Evolutionary conservation across 2,329 filamentous ascomycete genomes (phyloP), one percentile per base, ranked within the genome.

Genomic region (Neurospora crassa): DNA sequence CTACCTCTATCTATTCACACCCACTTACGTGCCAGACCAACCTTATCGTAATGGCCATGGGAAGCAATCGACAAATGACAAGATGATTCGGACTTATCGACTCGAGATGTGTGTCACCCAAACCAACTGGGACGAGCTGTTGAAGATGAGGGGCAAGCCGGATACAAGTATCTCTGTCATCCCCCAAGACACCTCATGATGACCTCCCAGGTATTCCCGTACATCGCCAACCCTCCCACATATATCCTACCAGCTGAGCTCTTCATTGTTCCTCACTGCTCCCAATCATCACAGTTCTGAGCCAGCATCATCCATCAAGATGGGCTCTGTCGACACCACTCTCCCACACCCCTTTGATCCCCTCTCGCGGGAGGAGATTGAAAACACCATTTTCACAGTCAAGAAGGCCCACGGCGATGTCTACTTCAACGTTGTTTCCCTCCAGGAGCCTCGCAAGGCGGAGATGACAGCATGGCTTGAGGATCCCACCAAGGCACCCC

Each of bases 341-440:
- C 45, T 75, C 11, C 79, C 77, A 10, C 90, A 96, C 78, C 93
- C 93, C 6, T 87, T 96, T 74, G 93, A 96, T 77, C 93, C 93
- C 70, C 88, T 97, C 67, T 87, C 86, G 11, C 84, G 86, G 11
- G 81, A 84, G 1, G 94, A 97, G 81, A 96, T 97, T 76, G 89
- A 91, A 76, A 82, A 86, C 24, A 89, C 89, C 7, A 90, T 94
- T 69, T 82, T 86, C 1, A 83, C 92, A 41, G 85, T 97, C 74
- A 89, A 89, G 73, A 88, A 90, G 76, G 85, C 91, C 72, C 85
- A 97, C 79, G 84, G 88, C 71, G 84, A 90, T 68, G 85, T 96
- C 72, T 89, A 90, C 80, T 97, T 94, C 87, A 96, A 97, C 83
- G 92, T 94, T 2, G 90, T 97, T 71, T 92, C 92, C 2, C 84